Evolutionary conservation across 2,329 filamentous ascomycete species (phyloP).

Genomic region (Fusarium sp.): DNA sequence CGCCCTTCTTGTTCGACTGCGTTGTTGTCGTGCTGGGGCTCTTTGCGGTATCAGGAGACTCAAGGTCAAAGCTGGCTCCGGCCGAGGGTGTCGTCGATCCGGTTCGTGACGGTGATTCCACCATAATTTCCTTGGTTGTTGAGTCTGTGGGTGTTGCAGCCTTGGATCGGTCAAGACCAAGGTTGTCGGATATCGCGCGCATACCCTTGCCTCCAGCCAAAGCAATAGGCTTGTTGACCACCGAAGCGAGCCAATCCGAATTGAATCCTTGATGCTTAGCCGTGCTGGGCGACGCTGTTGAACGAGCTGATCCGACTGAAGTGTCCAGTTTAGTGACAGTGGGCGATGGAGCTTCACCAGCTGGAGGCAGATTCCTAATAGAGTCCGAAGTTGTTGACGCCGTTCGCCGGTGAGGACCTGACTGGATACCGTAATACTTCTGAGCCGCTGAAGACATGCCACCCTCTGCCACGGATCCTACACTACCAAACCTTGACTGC

Average conservation of each 20-base stretch:
- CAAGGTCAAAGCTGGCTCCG: slow-evolving; percentile 80
- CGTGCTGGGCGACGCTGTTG: slow-evolving; percentile 58
- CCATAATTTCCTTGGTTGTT: slow-evolving; percentile 46
- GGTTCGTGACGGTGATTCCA: slow-evolving; percentile 72
- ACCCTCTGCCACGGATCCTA: slow-evolving; percentile 77
- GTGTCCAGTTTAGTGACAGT: slow-evolving; percentile 72
- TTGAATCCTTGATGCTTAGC: slow-evolving; percentile 58
- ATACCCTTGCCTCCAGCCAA: slow-evolving; percentile 73
- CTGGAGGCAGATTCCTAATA: slow-evolving; percentile 60
- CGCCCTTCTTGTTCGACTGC: slow-evolving; percentile 60
- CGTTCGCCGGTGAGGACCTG: slow-evolving; percentile 66
- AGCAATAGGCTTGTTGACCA: slow-evolving; percentile 62
- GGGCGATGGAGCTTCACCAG: slow-evolving; percentile 66
- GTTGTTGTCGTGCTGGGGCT: slow-evolving; percentile 63
- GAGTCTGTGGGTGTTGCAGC: slow-evolving; percentile 61
- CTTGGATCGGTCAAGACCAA: slow-evolving; percentile 67
- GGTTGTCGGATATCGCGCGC: slow-evolving; percentile 85
- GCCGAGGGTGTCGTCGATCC: slow-evolving; percentile 78
- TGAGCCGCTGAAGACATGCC: slow-evolving; percentile 72
- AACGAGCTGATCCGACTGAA: slow-evolving; percentile 51
- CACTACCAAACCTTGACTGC: slow-evolving; percentile 83
- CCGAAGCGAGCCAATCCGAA: slow-evolving; percentile 66
- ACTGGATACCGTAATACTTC: slow-evolving; percentile 73
- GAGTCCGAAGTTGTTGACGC: slow-evolving; percentile 71
- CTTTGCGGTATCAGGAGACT: slow-evolving; percentile 75